phyloP scores from a whole-genome alignment of 2,329 filamentous ascomycete genomes.

The Exophiala dermatitidis region DNA sequence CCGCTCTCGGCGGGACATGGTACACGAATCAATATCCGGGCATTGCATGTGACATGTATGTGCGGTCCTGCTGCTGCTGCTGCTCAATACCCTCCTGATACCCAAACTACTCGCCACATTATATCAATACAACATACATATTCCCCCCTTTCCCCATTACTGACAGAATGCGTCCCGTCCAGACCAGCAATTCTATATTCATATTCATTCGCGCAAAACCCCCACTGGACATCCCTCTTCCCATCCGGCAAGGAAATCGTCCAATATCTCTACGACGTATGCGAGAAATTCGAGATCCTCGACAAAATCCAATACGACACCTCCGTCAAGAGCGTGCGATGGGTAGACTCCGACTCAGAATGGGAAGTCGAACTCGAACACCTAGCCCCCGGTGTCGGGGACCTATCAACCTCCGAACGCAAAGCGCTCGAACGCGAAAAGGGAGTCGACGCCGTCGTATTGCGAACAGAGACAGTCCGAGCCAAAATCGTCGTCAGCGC shows the following conservation, averaged over 20 bases:
- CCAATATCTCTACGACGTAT: conserved; percentile 48
- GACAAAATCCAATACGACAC: conserved; percentile 55
- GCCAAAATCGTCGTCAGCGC: conserved; percentile 50
- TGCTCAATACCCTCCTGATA: no score
- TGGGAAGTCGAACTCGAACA: conserved; percentile 51
- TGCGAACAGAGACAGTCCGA: conserved; percentile 46
- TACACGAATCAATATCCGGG: conserved; percentile 56
- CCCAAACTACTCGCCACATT: no score
- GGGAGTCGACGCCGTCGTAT: conserved; percentile 43
- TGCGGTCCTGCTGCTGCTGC: neutral
- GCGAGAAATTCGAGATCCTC: conserved; percentile 44
- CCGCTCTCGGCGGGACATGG: conserved; percentile 58
- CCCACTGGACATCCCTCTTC: conserved; percentile 45
- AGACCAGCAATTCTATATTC: conserved; percentile 51
- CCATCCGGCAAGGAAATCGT: conserved; percentile 46
- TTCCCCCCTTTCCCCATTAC: neutral
- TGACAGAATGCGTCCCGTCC: neutral
- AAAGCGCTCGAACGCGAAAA: conserved; percentile 38
- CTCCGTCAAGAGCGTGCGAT: conserved; percentile 47
- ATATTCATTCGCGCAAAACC: conserved; percentile 50
- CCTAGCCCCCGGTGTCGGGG: conserved; percentile 48
- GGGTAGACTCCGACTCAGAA: conserved; percentile 47
- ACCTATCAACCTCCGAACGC: conserved; percentile 45
- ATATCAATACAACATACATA: no score
- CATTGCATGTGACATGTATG: conserved; percentile 50